Base-by-base conservation (phyloP, 805 yeast species). In the Suhomyces xylopsoci region DNA sequence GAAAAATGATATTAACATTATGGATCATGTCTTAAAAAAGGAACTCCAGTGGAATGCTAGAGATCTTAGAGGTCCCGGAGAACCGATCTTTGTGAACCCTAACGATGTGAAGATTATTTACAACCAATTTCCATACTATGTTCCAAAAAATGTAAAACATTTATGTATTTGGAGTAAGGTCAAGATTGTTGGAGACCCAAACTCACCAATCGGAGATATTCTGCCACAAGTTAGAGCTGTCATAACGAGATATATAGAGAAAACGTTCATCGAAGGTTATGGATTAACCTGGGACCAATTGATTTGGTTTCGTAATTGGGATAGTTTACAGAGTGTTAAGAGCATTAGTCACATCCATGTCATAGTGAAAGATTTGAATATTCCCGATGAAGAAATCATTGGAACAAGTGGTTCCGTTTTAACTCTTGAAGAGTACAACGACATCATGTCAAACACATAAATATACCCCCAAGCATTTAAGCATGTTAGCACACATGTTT, bases 301-400 rank as follows among this genome's bases (percentile, higher is more conserved):
- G 44, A 63, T 75, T 1, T 87, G 93, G 93, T 88, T 87, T 66
- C 78, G 87, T 58, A 88, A 88, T 63, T 87, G 88, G 81, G 79
- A 85, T 7, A 74, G 79, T 6, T 65, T 88, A 41, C 94, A 88
- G 63, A 85, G 90, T 63, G 85, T 88, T 5, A 78, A 73, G 57
- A 75, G 81, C 28, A 71, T 87, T 34, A 85, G 90, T 22, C 94
- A 87, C 62, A 69, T 87, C n/a, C 94, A 87, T 66, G 80, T 87
- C 2, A 61, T 87, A 26, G 57, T 87, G 10, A 77, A 70, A 47
- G 79, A 74, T n/a, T 59, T 76, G 36, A 50, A 55, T 20, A 50
- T 51, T n/a, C 54, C 56, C 2, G 51, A 53, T 47, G 50, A 46
- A 12, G 46, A 50, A n/a, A 45, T 57, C 9, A 50, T 57, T 14